Base-by-base conservation (phyloP, 495 filamentous ascomycete species). In the Tuber umbilicatum region DNA sequence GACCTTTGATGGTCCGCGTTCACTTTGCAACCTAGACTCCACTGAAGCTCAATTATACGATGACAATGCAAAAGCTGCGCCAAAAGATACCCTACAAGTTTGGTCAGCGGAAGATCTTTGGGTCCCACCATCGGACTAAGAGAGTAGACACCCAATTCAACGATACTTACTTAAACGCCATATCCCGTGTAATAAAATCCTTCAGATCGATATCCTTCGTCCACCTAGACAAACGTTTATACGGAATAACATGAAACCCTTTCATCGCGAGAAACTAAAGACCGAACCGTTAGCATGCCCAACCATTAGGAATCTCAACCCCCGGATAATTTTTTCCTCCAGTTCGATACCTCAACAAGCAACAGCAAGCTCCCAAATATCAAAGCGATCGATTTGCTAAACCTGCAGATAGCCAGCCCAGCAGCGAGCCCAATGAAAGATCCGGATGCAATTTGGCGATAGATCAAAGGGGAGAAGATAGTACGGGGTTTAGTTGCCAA, bases 381-480 rank as follows among this genome's bases (percentile, higher is more conserved):
- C 39, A 81, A 35, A 0, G 72, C 73, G 38, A 81, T 70, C 4
- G 76, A 73, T 60, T 81, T 81, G n/a, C 80, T 78, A 79, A 81
- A 81, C 42, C 78, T 75, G 17, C 75, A 69, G 23, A 81, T 76
- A n/a, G 72, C 70, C 45, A 81, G 70, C 14, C 79, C 80, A 17
- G 71, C 70, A 31, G 74, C 79, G 12, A 81, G 40, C 21, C 80
- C 80, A 19, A 81, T 64, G 68, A 81, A 81, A 38, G 79, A 81
- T 7, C 80, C 80, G 3, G 76, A 81, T 39, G 79, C 76, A 21
- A 81, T 68, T 69, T 81, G 80, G 31, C 80, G 70, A 68, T 81
- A 81, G 38, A 81, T 35, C 5, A 77, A 19, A 19, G 80, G 80
- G 27, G 80, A 79, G 45, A 79, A 79, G 2, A 31, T 70, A 31